Conservation (phyloP, 2,329 filamentous ascomycete genomes). For the Dactylellina leptospora region DNA sequence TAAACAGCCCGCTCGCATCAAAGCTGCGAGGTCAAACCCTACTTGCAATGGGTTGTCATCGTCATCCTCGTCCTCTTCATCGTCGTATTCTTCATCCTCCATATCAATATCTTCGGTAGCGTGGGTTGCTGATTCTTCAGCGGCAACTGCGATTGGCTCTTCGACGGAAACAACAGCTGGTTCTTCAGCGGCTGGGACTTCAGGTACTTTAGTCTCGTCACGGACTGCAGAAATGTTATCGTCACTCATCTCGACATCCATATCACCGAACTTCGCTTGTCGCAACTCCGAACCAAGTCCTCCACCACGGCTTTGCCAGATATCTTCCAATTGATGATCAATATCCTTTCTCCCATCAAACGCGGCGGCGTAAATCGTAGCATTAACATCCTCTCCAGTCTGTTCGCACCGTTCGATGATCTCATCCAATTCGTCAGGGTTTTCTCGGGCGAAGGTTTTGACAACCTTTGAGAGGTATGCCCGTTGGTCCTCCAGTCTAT, state of each 20-base stretch:
- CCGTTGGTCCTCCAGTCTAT: slow-evolving; percentile 19
- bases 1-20: slow-evolving; percentile 6
- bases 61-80: background rate
- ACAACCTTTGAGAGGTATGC: slow-evolving; percentile 1
- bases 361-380: slow-evolving; percentile 19
- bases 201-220: background rate
- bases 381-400: slow-evolving; percentile 8
- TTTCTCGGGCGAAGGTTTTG: slow-evolving; percentile 1
- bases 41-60: too few species aligned
- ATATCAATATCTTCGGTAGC: background rate
- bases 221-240: background rate
- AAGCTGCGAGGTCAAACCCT: background rate
- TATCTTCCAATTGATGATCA: slow-evolving; percentile 7
- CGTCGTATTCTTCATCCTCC: slow-evolving; percentile 5
- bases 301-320: slow-evolving; percentile 17
- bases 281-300: slow-evolving; percentile 13
- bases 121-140: background rate
- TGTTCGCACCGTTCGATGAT: slow-evolving; percentile 32
- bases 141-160: too few species aligned
- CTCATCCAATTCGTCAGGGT: slow-evolving; percentile 26
- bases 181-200: background rate
- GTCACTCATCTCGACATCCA: slow-evolving; percentile 21
- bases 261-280: slow-evolving; percentile 1
- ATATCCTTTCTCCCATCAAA: slow-evolving; percentile 4
- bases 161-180: background rate